A percentile compares a stretch with the other conserved stretches of the same genome.
These are phyloP conservation scores for Breynia disticha DNA, from an alignment of 441 rosid species.

Conservation along the genomic window DNA sequence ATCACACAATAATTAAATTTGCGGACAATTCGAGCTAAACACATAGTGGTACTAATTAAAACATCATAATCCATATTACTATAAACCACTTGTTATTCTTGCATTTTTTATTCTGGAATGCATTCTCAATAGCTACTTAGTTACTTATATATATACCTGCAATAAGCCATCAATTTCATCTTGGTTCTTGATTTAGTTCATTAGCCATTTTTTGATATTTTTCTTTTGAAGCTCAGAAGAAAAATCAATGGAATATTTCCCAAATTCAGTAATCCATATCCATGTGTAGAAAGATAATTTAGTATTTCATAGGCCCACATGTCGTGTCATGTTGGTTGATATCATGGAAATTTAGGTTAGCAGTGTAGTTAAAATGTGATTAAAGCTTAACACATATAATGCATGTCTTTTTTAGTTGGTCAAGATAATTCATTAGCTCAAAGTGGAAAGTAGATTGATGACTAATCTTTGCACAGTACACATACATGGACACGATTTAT, in stretches of 20 bases:
- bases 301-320: slow-evolving; percentile 37
- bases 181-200: slow-evolving; percentile 9
- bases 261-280: slow-evolving; percentile 22
- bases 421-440: slow-evolving; percentile 18
- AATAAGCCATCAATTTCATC: slow-evolving; percentile 1
- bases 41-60: background rate
- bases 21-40: no score
- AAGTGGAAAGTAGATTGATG: background rate
- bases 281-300: slow-evolving; percentile 26
- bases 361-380: slow-evolving; percentile 30
- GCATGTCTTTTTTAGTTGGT: slow-evolving; percentile 19
- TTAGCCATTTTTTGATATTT: slow-evolving; percentile 14
- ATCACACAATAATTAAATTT: background rate
- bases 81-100: no score
- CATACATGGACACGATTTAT: background rate
- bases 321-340: slow-evolving; percentile 54
- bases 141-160: background rate
- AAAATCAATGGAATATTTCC: slow-evolving; percentile 21
- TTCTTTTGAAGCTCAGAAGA: slow-evolving; percentile 13
- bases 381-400: slow-evolving; percentile 23
- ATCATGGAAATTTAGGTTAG: slow-evolving; percentile 29
- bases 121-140: no score
- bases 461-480: background rate
- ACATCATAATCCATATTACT: background rate
- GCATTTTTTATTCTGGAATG: no score